phyloP scores from a whole-genome alignment of 495 filamentous ascomycete genomes.

The Staphylotrichum tortipilum region DNA sequence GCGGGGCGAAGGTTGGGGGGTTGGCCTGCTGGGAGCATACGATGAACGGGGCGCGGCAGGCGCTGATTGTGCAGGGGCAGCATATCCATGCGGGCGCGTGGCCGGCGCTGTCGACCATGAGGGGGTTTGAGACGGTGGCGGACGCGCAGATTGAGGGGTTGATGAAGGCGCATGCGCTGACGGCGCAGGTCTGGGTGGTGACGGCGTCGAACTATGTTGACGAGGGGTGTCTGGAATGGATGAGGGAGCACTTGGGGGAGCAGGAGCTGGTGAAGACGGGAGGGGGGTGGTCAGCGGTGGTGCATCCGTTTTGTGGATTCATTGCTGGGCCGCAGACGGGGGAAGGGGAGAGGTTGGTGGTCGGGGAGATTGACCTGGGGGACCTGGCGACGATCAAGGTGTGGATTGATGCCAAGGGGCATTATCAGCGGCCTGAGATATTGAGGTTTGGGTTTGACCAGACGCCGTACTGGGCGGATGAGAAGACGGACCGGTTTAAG shows the following conservation, averaged over 20 bases:
- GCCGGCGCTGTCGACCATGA: conserved; percentile 34
- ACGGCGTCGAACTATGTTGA: conserved; percentile 35
- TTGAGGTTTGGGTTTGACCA: conserved; percentile 27
- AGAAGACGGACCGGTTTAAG: conserved; percentile 11
- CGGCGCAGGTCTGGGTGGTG: conserved; percentile 35
- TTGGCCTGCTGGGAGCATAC: conserved; percentile 46
- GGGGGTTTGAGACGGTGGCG: conserved; percentile 27
- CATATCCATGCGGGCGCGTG: conserved; percentile 35
- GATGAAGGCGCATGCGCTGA: conserved; percentile 37
- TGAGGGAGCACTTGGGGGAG: conserved; percentile 32
- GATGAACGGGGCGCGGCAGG: conserved; percentile 36
- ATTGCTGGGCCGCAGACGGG: conserved; percentile 30
- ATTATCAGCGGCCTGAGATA: conserved; percentile 36
- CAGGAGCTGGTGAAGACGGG: conserved; percentile 33
- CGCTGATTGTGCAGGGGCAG: conserved; percentile 31
- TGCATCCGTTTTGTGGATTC: conserved; percentile 29
- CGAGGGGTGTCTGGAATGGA: conserved; percentile 32
- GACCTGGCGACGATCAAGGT: conserved; percentile 31
- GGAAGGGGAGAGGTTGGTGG: conserved; percentile 26
- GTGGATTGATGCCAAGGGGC: conserved; percentile 32
- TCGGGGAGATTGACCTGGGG: conserved; percentile 32
- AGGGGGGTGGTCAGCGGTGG: conserved; percentile 32
- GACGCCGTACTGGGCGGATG: conserved; percentile 28
- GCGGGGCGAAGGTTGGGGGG: conserved; percentile 31
- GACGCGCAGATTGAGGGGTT: conserved; percentile 36